Base-by-base conservation (phyloP, 164 flowering plant species). In the Sextonia rubra region DNA sequence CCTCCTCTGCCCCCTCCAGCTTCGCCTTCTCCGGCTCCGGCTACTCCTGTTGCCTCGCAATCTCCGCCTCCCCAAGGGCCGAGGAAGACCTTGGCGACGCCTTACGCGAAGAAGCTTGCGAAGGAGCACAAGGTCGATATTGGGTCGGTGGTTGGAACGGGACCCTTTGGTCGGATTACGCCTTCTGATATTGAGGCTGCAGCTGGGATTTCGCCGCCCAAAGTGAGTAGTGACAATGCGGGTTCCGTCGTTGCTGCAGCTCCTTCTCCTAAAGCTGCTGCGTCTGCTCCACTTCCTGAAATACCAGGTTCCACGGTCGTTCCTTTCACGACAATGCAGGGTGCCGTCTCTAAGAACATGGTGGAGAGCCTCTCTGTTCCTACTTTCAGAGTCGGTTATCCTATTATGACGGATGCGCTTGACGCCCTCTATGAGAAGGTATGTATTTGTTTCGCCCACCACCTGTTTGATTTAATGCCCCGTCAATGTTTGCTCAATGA, bases 81-180 rank as follows among this genome's bases (percentile, higher is more conserved):
- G 20, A 78, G 82, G 73, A 92, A 85, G 85, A 82, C 73, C 14
- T 90, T 91, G 11, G 86, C 88, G 2, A 91, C 97, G 23, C 98
- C 98, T 0, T 82, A 61, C 55, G 98, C 98, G 62, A 94, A 90
- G 85, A 91, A 91, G 86, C 84, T 94, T 23, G 97, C 97, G 2
- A 94, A 94, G 86, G 91, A 94, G 82, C 93, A 92, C 71, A 91
- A 88, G 85, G 86, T 94, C 58, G 93, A 94, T 65, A 77, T 94
- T 18, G 80, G 26, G n/a, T 75, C 85, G 22, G 77, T 94, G 27
- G 82, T 76, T 1, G 98, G 98, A 26, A 85, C 89, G 0, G 98
- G 98, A 63, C 90, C 92, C 3, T 89, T 74, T 71, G 98, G 98
- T 18, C 75, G 98, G 78, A 87, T 94, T 24, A 91, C 95, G 0